Conservation (phyloP, 352 stramenopile species). For the Globisporangium abappressorium region DNA sequence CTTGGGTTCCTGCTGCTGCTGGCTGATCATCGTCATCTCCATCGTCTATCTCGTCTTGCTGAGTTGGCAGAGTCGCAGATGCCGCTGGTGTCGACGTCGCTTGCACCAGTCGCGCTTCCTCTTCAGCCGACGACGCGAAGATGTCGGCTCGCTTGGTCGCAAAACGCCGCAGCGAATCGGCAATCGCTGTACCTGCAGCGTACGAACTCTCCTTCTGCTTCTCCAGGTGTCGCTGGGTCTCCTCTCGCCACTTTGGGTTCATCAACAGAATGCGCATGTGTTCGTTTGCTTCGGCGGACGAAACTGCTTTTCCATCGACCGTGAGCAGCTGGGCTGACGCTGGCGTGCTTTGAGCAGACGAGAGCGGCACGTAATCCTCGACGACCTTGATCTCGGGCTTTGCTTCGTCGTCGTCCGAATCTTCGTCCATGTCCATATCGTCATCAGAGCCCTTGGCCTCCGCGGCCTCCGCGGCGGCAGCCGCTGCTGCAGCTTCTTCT, state of each 20-base stretch:
- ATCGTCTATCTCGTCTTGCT: constrained; percentile 43
- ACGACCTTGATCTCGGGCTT: constrained; percentile 80
- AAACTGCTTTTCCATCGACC: constrained; percentile 89
- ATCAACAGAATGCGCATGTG: constrained; percentile 99
- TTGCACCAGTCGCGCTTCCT: constrained; percentile 70
- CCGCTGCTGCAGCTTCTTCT: constrained; percentile 32
- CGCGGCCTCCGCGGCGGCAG: constrained; percentile 24
- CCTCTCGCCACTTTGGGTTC: constrained; percentile 98
- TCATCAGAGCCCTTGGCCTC: constrained; percentile 62
- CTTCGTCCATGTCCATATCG: constrained; percentile 90
- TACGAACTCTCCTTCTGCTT: constrained; percentile 97
- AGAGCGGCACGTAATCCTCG: constrained; percentile 80
- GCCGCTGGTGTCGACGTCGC: constrained; percentile 23
- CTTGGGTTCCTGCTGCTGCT: constrained; percentile 2
- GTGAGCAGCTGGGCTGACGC: constrained; percentile 46
- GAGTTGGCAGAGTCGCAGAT: background rate
- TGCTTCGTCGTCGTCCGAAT: constrained; percentile 56
- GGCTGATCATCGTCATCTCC: constrained; percentile 31
- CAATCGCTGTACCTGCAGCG: constrained; percentile 93
- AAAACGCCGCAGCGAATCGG: constrained; percentile 92
- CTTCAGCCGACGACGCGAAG: constrained; percentile 89
- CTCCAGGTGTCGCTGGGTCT: constrained; percentile 93
- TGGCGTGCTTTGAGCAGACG: constrained; percentile 24
- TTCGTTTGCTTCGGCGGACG: constrained; percentile 90
- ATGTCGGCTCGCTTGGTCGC: constrained; percentile 92